phyloP scores from a whole-genome alignment of 768 basidiomycete species.

The Crucibulum laeve region DNA sequence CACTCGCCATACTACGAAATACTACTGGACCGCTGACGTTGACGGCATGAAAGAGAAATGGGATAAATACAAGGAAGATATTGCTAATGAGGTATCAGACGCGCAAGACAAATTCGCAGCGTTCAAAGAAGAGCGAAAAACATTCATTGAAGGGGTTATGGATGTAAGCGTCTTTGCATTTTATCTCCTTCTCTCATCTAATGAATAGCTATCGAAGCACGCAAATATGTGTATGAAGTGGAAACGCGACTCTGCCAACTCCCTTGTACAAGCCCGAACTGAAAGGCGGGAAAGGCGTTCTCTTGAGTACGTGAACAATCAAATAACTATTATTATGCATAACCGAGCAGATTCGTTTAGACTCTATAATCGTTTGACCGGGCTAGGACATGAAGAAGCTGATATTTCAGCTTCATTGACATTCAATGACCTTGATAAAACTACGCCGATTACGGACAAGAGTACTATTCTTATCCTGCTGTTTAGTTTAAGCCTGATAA shows the following conservation, averaged over 20 bases:
- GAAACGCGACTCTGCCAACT: neutral
- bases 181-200: neutral
- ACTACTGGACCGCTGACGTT: conserved; percentile 29
- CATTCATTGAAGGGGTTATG: conserved; percentile 10
- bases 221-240: neutral
- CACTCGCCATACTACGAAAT: conserved; percentile 17
- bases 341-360: neutral
- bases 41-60: conserved; percentile 14
- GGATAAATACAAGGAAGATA: conserved; percentile 10
- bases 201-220: neutral
- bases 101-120: conserved; percentile 20
- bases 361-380: neutral
- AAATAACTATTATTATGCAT: neutral
- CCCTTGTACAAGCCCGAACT: neutral
- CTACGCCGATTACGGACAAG: neutral
- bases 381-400: neutral
- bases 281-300: neutral
- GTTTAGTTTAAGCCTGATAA: too few species aligned
- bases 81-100: conserved; percentile 12
- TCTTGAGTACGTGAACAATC: neutral
- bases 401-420: neutral
- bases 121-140: conserved; percentile 14
- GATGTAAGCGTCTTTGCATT: conserved; percentile 5
- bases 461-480: too few species aligned
- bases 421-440: neutral